phyloP scores from a whole-genome alignment of 495 filamentous ascomycete genomes.

The Talaromyces thailandensis region DNA sequence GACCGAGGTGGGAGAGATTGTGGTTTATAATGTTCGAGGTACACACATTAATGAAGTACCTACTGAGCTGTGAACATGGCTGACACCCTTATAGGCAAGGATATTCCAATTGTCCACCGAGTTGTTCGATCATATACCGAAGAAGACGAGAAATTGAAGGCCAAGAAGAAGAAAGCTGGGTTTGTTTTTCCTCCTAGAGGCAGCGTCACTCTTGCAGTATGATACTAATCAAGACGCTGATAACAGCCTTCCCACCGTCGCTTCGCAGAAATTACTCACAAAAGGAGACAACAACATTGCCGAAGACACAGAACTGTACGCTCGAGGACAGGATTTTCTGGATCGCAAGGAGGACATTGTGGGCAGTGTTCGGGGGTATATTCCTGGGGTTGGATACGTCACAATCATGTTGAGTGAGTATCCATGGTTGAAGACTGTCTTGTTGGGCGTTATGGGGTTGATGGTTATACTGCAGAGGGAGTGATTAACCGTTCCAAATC shows the following conservation, averaged over 20 bases:
- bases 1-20: conserved; percentile 70
- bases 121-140: conserved; percentile 62
- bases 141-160: conserved; percentile 33
- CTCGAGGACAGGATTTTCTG: conserved; percentile 74
- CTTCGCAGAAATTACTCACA: conserved; percentile 59
- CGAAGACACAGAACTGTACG: conserved; percentile 92
- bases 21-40: conserved; percentile 78
- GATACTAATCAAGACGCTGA: not conserved
- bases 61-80: conserved; percentile 13
- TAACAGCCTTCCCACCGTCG: not conserved
- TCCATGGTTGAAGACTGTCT: conserved; percentile 91
- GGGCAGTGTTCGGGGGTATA: conserved; percentile 86
- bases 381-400: conserved; percentile 93
- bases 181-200: not conserved
- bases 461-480: conserved; percentile 92
- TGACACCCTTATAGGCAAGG: conserved; percentile 52
- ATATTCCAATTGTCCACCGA: conserved; percentile 91
- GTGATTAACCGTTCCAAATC: conserved; percentile 22
- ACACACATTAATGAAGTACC: conserved; percentile 16
- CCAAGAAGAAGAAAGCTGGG: conserved; percentile 20
- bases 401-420: conserved; percentile 95
- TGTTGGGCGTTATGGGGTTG: conserved; percentile 90
- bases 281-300: conserved; percentile 96
- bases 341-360: conserved; percentile 81
- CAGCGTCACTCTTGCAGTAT: not conserved